phyloP scores from a whole-genome alignment of 768 basidiomycete species.

The Boletus rufocinnamomeus region DNA sequence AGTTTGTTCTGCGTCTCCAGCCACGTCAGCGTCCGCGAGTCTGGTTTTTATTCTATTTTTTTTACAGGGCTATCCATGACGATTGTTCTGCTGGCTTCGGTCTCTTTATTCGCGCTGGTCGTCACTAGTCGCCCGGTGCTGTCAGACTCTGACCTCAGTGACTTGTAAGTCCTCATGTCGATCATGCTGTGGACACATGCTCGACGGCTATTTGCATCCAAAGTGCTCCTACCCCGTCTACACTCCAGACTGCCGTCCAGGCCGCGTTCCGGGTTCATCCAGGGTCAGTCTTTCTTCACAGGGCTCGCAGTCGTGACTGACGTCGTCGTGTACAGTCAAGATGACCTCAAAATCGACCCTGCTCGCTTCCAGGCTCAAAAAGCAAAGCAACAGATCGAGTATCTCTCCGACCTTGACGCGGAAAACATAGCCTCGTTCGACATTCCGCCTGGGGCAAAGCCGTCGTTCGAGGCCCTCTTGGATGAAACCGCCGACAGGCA shows the following conservation, averaged over 20 bases:
- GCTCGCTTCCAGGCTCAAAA: slow-evolving; percentile 36
- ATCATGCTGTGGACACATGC: slow-evolving; percentile 15
- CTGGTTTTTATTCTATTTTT: slow-evolving; percentile 4
- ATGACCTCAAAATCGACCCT: slow-evolving; percentile 23
- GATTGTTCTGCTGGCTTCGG: slow-evolving; percentile 39
- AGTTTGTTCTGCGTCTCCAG: slow-evolving; percentile 19
- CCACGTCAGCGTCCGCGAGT: slow-evolving; percentile 1
- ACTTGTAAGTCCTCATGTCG: slow-evolving; percentile 30
- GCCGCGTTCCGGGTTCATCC: slow-evolving; percentile 38
- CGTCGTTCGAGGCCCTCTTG: slow-evolving; percentile 24
- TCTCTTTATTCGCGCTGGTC: slow-evolving; percentile 46
- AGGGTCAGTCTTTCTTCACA: slow-evolving; percentile 35
- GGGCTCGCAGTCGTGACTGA: slow-evolving; percentile 12
- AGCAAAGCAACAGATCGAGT: slow-evolving; percentile 32
- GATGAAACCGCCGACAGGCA: slow-evolving; percentile 26
- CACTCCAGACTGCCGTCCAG: slow-evolving; percentile 38
- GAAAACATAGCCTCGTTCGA: slow-evolving; percentile 34
- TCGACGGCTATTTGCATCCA: slow-evolving; percentile 13
- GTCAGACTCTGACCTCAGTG: slow-evolving; percentile 25
- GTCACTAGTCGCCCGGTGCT: slow-evolving; percentile 44
- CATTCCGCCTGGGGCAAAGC: slow-evolving; percentile 7
- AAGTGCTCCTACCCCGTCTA: slow-evolving; percentile 16
- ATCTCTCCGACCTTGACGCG: slow-evolving; percentile 31
- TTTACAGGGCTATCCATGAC: slow-evolving; percentile 35
- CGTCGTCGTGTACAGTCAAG: slow-evolving; percentile 18